These are phyloP conservation scores for Stephania japonica DNA, from an alignment of 164 flowering plant genomes.

Conservation along the genomic window DNA sequence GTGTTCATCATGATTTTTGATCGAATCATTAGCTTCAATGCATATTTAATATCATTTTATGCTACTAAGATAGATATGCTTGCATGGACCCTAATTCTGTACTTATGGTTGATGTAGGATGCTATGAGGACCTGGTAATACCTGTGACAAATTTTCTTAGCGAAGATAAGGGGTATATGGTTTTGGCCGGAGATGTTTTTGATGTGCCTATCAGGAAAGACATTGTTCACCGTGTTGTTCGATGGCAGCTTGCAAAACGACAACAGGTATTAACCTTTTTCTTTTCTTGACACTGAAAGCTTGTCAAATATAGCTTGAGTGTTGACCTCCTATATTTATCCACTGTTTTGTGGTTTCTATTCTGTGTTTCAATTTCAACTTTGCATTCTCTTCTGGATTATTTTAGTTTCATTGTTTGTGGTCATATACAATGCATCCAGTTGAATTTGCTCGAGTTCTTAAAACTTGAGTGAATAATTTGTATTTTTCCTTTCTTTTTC, in stretches of 20 bases:
- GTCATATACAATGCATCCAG: background rate
- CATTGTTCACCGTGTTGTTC: slow-evolving; percentile 86
- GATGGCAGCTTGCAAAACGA: slow-evolving; percentile 96
- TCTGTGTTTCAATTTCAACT: background rate
- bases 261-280: slow-evolving; percentile 52
- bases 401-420: background rate
- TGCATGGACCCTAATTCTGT: background rate
- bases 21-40: background rate
- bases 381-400: background rate
- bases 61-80: background rate
- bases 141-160: slow-evolving; percentile 77
- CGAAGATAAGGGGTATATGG: slow-evolving; percentile 87
- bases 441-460: background rate
- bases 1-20: background rate
- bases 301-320: background rate
- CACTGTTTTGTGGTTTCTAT: background rate
- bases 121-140: slow-evolving; percentile 67
- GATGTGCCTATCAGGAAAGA: slow-evolving; percentile 93
- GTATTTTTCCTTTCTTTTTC: background rate
- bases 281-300: background rate
- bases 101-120: slow-evolving; percentile 37
- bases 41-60: background rate
- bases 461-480: background rate
- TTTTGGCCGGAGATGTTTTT: slow-evolving; percentile 93
- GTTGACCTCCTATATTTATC: background rate